A percentile compares a stretch with the other conserved stretches of the same genome.
These are phyloP conservation scores for Omphalotus guepiniiformis DNA, from an alignment of 768 basidiomycete genomes.

Conservation along the genomic window DNA sequence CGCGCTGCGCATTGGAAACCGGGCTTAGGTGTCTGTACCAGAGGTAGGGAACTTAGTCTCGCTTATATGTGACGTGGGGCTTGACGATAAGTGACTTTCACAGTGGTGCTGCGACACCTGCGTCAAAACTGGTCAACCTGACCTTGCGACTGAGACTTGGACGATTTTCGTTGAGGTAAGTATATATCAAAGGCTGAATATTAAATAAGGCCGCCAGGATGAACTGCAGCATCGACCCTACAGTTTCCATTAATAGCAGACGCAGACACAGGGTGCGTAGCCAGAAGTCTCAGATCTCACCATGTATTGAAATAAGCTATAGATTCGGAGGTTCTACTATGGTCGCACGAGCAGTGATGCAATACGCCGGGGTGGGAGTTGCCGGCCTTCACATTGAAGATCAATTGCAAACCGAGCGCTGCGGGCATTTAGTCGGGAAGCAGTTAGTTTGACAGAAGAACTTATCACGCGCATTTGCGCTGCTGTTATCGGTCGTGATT, in stretches of 20 bases:
- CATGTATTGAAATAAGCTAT: background rate
- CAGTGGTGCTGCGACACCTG: constrained; percentile 47
- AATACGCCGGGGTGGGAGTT: constrained; percentile 46
- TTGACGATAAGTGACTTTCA: background rate
- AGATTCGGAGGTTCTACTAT: constrained; percentile 53
- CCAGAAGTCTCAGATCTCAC: background rate
- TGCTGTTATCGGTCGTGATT: constrained; percentile 43
- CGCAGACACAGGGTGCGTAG: constrained; percentile 48
- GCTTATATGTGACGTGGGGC: background rate
- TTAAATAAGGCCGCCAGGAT: constrained; percentile 36
- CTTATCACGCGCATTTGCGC: constrained; percentile 50
- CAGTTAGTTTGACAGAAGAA: constrained; percentile 45
- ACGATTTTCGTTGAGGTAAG: constrained; percentile 48
- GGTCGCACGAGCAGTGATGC: constrained; percentile 49
- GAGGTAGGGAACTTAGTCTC: constrained; percentile 28
- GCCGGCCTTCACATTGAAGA: constrained; percentile 55
- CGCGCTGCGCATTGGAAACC: constrained; percentile 47
- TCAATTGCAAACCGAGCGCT: constrained; percentile 53
- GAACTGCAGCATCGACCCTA: constrained; percentile 44
- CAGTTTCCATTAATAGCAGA: constrained; percentile 49
- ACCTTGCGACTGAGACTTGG: constrained; percentile 50
- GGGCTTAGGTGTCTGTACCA: constrained; percentile 51
- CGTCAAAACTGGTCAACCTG: constrained; percentile 53
- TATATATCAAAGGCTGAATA: background rate
- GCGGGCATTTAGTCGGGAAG: constrained; percentile 53